Evolutionary conservation across 441 rosid species (phyloP), one percentile per base, ranked within the genome.

Genomic region (Mallotus japonicus): DNA sequence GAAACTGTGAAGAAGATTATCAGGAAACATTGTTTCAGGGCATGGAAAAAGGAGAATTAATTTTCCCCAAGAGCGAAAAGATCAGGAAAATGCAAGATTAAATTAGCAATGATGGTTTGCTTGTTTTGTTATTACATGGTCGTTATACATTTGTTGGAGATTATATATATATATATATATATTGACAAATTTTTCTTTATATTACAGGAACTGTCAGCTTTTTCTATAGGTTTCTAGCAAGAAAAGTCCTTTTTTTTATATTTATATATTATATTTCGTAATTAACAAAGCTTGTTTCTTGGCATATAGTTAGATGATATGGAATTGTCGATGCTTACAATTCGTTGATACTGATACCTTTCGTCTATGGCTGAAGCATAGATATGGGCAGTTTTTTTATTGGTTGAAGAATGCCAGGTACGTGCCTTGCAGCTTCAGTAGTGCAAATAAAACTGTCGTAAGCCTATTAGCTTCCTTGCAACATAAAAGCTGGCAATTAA

Each of bases 271-370:
- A 65, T 24, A 16, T 73, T 64, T 72, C 20, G 85, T 51, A 3
- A 57, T 71, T 69, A 59, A 75, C 77, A 42, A 82, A 57, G 77
- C 77, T 17, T 55, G 46, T 67, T 69, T 15, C 70, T 62, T 55
- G 62, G 22, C 58, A 65, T 49, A 47, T 57, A 6, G 19, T 54
- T 54, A 75, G 56, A 55, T 67, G 37, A 46, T 66, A 20, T 60
- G 64, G 56, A 13, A 50, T 51, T 82, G 62, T 71, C 84, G 89
- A 82, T 79, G 75, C 60, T 76, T 77, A 76, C 86, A 76, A 82
- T 42, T 59, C 65, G 42, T 28, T 28, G 32, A 28, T 28, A 28
- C 32, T 28, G 32, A 3, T 28, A 17, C 5, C 19, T 1, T 10
- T 32, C 63, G 61, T 75, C 60, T 54, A 51, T 44, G 47, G 24